Percentiles rank a stretch among this genome's conserved stretches.
phyloP scores from a whole-genome alignment of 768 basidiomycete genomes.

The Candolleomyces eurysporus region DNA sequence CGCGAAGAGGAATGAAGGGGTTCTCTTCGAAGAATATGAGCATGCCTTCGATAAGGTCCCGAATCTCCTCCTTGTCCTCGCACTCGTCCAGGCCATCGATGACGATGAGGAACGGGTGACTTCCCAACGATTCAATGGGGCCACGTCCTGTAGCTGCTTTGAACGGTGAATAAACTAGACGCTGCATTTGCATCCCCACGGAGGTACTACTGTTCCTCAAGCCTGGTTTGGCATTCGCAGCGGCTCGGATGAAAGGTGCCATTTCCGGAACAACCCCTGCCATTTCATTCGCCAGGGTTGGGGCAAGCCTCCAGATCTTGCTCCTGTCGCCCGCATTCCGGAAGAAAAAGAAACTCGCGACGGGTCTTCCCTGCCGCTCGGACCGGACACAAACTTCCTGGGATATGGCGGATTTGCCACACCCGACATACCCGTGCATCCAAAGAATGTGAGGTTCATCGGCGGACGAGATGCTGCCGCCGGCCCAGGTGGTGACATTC shows the following conservation, averaged over 20 bases:
- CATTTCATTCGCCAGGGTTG: constrained; percentile 10
- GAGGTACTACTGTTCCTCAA: neutral
- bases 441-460: constrained; percentile 10
- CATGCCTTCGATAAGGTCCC: neutral
- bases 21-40: neutral
- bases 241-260: neutral
- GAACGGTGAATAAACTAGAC: too few relatives aligned
- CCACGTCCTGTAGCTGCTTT: neutral
- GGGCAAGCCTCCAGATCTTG: constrained; percentile 1
- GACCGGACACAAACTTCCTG: constrained; percentile 11
- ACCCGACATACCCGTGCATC: constrained; percentile 17
- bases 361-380: neutral
- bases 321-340: constrained; percentile 1
- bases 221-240: neutral
- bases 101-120: neutral
- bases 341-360: constrained; percentile 16
- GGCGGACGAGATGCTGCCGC: neutral
- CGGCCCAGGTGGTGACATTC: neutral
- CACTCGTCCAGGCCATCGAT: neutral
- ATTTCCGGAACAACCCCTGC: neutral
- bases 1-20: neutral
- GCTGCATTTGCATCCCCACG: neutral
- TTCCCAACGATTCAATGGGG: too few relatives aligned
- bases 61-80: neutral
- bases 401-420: constrained; percentile 18